These are phyloP conservation scores for Pseudopediastrum boryanum DNA, from an alignment of 139 green algal species.

Conservation along the genomic window DNA sequence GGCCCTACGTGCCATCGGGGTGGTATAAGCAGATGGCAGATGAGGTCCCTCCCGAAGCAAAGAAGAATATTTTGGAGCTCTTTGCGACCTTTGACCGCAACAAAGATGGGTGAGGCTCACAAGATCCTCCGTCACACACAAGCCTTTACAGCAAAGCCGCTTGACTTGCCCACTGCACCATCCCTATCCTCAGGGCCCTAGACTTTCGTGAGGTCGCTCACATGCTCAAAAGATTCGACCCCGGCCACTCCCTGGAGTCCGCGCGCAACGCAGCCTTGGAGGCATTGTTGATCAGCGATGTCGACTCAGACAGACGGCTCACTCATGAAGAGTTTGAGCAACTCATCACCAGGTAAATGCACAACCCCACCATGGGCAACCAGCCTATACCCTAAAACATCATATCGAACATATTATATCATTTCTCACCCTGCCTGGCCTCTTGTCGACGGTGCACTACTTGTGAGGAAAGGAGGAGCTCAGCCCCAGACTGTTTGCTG, in stretches of 20 bases:
- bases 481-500: too few species aligned
- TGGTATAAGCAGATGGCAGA: too few species aligned
- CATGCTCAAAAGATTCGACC: constrained; percentile 19
- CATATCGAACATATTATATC: too few species aligned
- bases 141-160: neutral
- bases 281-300: constrained; percentile 24
- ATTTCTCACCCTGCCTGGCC: too few species aligned
- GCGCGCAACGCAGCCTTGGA: constrained; percentile 34
- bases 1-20: too few species aligned
- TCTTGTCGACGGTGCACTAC: too few species aligned
- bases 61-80: neutral
- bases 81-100: neutral
- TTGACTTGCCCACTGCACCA: neutral
- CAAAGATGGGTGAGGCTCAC: constrained; percentile 22
- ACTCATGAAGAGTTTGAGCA: constrained; percentile 9
- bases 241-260: neutral
- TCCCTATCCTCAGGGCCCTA: constrained; percentile 2
- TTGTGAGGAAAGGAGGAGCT: too few species aligned
- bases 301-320: neutral
- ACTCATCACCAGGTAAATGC: constrained; percentile 4
- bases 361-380: too few species aligned
- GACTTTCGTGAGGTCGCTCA: constrained; percentile 15
- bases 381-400: too few species aligned
- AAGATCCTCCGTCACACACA: neutral
- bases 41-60: too few species aligned